Percentiles rank a stretch among this genome's conserved stretches.
Evolutionary conservation across 192 early-diverging fungal species (phyloP).

Genomic region (Rhizoclosmatium globosum): DNA sequence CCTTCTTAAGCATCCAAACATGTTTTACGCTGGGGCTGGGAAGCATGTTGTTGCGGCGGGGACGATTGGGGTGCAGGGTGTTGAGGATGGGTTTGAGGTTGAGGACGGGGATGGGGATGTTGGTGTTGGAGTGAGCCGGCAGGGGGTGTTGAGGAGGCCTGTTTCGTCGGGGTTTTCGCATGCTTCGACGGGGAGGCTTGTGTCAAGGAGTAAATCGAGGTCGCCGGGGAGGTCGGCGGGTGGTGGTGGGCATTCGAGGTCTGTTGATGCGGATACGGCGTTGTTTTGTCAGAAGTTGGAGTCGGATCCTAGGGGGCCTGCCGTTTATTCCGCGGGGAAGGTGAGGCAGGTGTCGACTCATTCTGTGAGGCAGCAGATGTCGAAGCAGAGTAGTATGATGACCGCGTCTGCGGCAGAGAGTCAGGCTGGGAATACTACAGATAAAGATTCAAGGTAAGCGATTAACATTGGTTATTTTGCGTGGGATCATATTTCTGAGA

Average conservation of each 20-base stretch:
- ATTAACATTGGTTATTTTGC: not conserved
- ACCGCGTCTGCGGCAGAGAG: not conserved
- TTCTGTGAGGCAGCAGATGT: no score
- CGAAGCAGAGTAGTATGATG: not conserved
- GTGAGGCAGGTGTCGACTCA: not conserved
- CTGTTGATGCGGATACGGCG: not conserved
- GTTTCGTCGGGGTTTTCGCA: slow-evolving; percentile 16
- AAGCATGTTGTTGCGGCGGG: no score
- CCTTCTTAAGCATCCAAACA: not conserved
- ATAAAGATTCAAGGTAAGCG: not conserved
- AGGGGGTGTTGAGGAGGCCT: not conserved
- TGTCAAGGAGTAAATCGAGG: not conserved
- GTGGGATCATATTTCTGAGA: not conserved
- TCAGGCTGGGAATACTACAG: not conserved
- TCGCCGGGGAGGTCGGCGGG: no score
- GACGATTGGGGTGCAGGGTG: not conserved
- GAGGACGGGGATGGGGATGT: not conserved
- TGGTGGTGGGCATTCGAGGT: no score
- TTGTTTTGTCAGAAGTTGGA: slow-evolving; percentile 21
- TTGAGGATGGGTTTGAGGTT: not conserved
- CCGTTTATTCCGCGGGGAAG: not conserved
- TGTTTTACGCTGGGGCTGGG: not conserved
- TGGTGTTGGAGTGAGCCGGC: not conserved
- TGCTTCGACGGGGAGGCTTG: slow-evolving; percentile 16
- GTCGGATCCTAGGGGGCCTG: not conserved